A percentile compares a stretch with the other conserved stretches of the same genome.
Conservation (phyloP, 805 yeast species). For the Saccharomycopsis sp. region DNA sequence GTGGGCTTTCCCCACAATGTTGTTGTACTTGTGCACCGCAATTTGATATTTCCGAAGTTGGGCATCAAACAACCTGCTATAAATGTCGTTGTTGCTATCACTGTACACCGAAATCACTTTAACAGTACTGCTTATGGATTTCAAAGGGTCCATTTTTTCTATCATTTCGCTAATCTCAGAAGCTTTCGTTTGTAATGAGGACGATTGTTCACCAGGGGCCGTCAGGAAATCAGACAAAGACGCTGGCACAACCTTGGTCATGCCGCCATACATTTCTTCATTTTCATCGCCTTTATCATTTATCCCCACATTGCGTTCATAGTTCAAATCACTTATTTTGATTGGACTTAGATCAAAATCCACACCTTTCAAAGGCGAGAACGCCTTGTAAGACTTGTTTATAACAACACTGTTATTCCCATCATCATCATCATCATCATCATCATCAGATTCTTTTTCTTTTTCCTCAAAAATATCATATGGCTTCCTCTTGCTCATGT, state of each 20-base stretch:
- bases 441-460: neutral
- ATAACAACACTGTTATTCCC: too few species aligned
- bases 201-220: neutral
- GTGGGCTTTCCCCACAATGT: neutral
- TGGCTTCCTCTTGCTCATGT: neutral
- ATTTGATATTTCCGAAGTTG: conserved; percentile 12
- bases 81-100: conserved; percentile 11
- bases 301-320: too few species aligned
- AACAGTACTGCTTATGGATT: conserved; percentile 3
- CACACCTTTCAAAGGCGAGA: conserved; percentile 5
- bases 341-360: conserved; percentile 17
- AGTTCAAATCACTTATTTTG: conserved; percentile 6
- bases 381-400: too few species aligned
- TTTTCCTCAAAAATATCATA: too few species aligned
- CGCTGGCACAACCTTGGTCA: conserved; percentile 6
- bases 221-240: neutral
- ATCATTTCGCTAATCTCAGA: conserved; percentile 8
- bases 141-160: conserved; percentile 13
- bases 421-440: neutral
- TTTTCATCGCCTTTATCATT: conserved; percentile 6
- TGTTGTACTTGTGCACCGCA: conserved; percentile 4
- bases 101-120: conserved; percentile 10
- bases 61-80: conserved; percentile 4
- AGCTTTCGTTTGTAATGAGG: neutral
- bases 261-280: neutral